Percentiles rank a stretch among this genome's conserved stretches.
Conservation (phyloP, 1,139 yeast species). For the Blastobotrys capitulatus region DNA sequence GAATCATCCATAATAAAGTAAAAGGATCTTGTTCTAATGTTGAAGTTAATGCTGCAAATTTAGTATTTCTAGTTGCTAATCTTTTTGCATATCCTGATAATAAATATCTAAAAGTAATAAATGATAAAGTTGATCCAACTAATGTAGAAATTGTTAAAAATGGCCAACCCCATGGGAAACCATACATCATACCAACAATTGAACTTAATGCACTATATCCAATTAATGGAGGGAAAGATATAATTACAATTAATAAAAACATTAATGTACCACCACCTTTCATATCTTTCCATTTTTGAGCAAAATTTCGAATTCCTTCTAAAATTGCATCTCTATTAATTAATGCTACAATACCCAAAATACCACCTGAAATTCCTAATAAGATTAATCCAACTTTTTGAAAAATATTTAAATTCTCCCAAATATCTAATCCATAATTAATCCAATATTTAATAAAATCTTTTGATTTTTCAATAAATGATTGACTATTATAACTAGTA, state of each 20-base stretch:
- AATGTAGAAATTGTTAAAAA: conserved; percentile 64
- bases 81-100: conserved; percentile 55
- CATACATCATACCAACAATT: conserved; percentile 77
- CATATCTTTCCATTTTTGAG: conserved; percentile 44
- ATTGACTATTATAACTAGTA: too few relatives aligned
- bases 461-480: neutral
- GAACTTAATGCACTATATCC: conserved; percentile 74
- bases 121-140: conserved; percentile 68
- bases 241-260: conserved; percentile 42
- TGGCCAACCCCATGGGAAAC: conserved; percentile 76
- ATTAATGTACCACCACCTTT: conserved; percentile 51
- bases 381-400: conserved; percentile 14
- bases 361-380: conserved; percentile 17
- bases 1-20: conserved; percentile 58
- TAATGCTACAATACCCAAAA: conserved; percentile 33
- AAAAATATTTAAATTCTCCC: conserved; percentile 11
- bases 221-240: conserved; percentile 80
- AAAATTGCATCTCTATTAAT: conserved; percentile 48
- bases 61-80: conserved; percentile 47
- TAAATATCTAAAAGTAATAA: conserved; percentile 58
- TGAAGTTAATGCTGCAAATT: conserved; percentile 69
- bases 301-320: conserved; percentile 39
- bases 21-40: conserved; percentile 67
- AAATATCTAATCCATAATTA: conserved; percentile 9
- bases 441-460: neutral